Evolutionary conservation across 106 monocot species (phyloP), one percentile per base, ranked within the genome.

Genomic region (Iris macrosiphon): DNA sequence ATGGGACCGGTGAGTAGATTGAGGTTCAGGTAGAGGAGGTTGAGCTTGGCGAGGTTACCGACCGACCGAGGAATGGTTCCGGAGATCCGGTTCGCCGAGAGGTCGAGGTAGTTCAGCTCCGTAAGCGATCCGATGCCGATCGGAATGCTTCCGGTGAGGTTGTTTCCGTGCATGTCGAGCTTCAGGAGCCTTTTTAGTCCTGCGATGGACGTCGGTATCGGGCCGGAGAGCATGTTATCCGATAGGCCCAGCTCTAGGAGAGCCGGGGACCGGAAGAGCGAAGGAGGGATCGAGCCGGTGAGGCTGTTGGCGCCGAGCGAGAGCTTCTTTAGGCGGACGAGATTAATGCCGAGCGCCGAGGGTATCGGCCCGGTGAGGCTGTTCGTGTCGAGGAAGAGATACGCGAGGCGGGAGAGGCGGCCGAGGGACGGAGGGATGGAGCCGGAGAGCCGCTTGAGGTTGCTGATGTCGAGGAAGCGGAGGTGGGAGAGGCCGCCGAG

Each of bases 371-470:
- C 80, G 31, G 66, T 67, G 40, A 83, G 64, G 10, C 47, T 40
- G 66, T 77, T 83, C 43, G 49, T 42, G 33, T 39, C 65, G 34
- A 83, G 64, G 34, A 64, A 44, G 40, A 70, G 65, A 3, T 50
- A 45, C 10, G 57, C 53, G 21, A 80, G 70, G 23, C 11, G 27
- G n/a, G 64, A 39, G 40, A 81, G 66, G 14, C 53, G 49, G 40
- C 71, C 80, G 11, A 81, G 50, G 6, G 70, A 37, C 6, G 67
- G n/a, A 3, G 80, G 80, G 29, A 81, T 65, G 10, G 60, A 38
- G 14, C 80, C 75, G 26, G 44, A 7, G 14, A 81, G 75, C 43
- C 60, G 34, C n/a, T 39, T 23, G 57, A 75, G 66, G 29, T 58
- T 66, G 25, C 56, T 71, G 28, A 80, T 52, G 33, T 66, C 70